phyloP scores from a whole-genome alignment of 2,329 filamentous ascomycete species.

The Trichoderma sp. region DNA sequence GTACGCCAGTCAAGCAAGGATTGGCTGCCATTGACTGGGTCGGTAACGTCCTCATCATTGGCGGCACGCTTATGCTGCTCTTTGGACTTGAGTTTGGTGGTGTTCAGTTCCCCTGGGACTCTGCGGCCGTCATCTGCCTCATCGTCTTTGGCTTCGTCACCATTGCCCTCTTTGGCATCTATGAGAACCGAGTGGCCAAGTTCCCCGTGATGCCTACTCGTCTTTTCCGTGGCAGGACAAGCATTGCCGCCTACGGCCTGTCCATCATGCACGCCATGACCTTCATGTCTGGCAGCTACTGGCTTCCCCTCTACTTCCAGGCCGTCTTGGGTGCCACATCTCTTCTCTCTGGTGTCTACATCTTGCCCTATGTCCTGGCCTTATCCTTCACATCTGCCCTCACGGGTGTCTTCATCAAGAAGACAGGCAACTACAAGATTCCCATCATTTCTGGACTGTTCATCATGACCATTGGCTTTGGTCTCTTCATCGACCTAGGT shows the following conservation, averaged over 20 bases:
- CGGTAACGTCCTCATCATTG: constrained; percentile 60
- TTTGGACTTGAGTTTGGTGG: constrained; percentile 85
- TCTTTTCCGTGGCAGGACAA: constrained; percentile 65
- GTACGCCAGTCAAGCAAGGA: constrained; percentile 59
- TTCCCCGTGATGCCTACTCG: constrained; percentile 76
- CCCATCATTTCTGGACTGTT: constrained; percentile 58
- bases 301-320: constrained; percentile 83
- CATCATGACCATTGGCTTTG: constrained; percentile 62
- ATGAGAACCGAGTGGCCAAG: constrained; percentile 69
- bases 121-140: constrained; percentile 71
- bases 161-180: constrained; percentile 64
- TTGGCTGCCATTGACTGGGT: constrained; percentile 62
- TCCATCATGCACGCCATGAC: constrained; percentile 73
- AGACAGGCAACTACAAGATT: constrained; percentile 63
- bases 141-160: constrained; percentile 68
- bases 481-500: constrained; percentile 61
- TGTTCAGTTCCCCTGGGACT: constrained; percentile 70
- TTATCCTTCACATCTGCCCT: constrained; percentile 61
- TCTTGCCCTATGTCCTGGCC: constrained; percentile 67
- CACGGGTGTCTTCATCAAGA: constrained; percentile 56
- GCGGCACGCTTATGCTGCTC: constrained; percentile 80
- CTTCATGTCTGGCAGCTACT: constrained; percentile 77
- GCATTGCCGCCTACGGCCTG: constrained; percentile 61
- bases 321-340: constrained; percentile 66
- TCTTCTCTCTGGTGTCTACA: constrained; percentile 69